Evolutionary conservation across 371 early-diverging fungal species (phyloP).

Genomic region (Apophysomyces trapeziformis): DNA sequence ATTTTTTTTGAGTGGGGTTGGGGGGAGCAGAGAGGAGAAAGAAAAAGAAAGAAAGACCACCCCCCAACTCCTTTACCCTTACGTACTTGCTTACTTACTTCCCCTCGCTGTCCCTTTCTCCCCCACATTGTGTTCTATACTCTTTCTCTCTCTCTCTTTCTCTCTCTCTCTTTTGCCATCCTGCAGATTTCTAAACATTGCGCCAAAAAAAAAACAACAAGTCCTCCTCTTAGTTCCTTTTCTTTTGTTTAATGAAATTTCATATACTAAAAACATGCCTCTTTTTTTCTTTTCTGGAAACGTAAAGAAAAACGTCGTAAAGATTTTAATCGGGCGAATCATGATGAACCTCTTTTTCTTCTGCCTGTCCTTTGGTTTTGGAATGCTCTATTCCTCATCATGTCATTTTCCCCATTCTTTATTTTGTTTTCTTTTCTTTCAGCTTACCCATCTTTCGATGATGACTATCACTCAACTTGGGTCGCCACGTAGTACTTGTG

Average conservation of each 20-base stretch:
- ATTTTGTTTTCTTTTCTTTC: neutral
- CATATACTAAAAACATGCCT: too few relatives aligned
- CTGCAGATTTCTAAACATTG: too few relatives aligned
- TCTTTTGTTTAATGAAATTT: neutral
- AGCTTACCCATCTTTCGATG: neutral
- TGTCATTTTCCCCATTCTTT: neutral
- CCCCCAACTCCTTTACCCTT: neutral
- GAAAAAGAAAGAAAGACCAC: neutral
- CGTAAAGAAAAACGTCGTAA: neutral
- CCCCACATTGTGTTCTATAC: too few relatives aligned
- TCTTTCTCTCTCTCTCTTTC: too few relatives aligned
- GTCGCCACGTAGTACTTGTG: neutral
- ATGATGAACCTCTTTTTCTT: neutral
- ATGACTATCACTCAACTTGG: neutral
- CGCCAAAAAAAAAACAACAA: too few relatives aligned
- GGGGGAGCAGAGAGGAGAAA: neutral
- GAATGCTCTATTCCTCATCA: too few relatives aligned
- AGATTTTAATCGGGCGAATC: too few relatives aligned
- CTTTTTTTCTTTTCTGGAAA: neutral
- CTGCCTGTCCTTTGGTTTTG: neutral
- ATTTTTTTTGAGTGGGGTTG: conserved; percentile 7
- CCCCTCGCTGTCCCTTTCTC: too few relatives aligned
- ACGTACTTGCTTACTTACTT: too few relatives aligned
- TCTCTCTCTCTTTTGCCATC: too few relatives aligned
- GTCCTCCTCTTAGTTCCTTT: too few relatives aligned